phyloP scores from a whole-genome alignment of 768 basidiomycete species.

The Naganishia friedmannii region DNA sequence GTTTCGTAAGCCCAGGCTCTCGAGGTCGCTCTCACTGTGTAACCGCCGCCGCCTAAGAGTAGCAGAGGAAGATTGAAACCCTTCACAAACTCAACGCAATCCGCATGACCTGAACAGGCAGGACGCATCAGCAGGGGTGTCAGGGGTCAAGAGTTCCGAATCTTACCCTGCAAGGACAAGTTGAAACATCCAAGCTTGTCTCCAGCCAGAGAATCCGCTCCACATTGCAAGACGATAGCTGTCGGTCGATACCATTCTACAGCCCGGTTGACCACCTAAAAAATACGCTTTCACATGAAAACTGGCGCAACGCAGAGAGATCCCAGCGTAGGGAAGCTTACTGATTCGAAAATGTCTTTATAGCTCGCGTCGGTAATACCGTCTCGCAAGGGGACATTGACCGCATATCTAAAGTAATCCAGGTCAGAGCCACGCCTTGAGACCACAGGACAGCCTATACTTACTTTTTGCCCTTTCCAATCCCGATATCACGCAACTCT shows the following conservation, averaged over 20 bases:
- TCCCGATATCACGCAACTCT: constrained; percentile 80
- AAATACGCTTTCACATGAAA: neutral
- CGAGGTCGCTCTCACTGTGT: constrained; percentile 96
- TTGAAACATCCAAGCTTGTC: constrained; percentile 97
- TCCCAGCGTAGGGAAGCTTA: constrained; percentile 54
- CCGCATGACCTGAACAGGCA: constrained; percentile 75
- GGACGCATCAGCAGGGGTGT: neutral
- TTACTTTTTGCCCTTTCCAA: constrained; percentile 77
- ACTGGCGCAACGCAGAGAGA: neutral
- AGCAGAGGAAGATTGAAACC: constrained; percentile 92
- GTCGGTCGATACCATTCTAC: constrained; percentile 84
- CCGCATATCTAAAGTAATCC: constrained; percentile 56
- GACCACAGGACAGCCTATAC: constrained; percentile 9
- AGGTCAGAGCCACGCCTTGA: neutral
- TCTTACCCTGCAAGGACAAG: constrained; percentile 71
- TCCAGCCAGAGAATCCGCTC: constrained; percentile 89
- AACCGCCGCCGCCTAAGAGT: constrained; percentile 92
- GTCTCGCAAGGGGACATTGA: constrained; percentile 91
- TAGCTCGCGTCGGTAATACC: constrained; percentile 89
- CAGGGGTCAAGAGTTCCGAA: neutral
- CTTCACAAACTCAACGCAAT: constrained; percentile 95
- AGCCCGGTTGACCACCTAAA: constrained; percentile 76
- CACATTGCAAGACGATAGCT: constrained; percentile 88
- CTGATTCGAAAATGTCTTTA: constrained; percentile 84
- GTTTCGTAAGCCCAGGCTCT: constrained; percentile 98